phyloP scores from a whole-genome alignment of 2,329 filamentous ascomycete species.

The Aschersonia sp. region DNA sequence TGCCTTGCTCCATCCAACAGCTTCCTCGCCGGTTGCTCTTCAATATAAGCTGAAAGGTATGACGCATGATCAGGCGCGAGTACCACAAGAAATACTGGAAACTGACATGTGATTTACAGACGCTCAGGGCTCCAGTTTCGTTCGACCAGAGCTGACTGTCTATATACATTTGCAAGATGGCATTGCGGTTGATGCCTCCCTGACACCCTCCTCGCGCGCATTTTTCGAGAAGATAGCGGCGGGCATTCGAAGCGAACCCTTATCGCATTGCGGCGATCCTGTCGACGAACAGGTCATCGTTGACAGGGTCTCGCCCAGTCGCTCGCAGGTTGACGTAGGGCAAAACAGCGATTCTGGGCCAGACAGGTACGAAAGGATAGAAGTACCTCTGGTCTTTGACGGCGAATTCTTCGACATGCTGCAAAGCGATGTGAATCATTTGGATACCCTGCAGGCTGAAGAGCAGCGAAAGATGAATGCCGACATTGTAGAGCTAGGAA shows the following conservation, averaged over 20 bases:
- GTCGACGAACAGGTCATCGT: constrained; percentile 1
- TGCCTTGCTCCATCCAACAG: constrained; percentile 41
- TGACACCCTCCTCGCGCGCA: constrained; percentile 49
- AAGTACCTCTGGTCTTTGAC: constrained; percentile 65
- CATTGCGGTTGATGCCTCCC: constrained; percentile 50
- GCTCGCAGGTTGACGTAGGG: background rate
- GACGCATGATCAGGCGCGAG: background rate
- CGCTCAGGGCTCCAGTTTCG: constrained; percentile 24
- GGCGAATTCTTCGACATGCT: constrained; percentile 67
- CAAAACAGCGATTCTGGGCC: background rate
- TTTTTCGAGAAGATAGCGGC: constrained; percentile 48
- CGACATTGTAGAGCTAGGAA: constrained; percentile 50
- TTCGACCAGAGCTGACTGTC: constrained; percentile 57
- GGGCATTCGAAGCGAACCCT: constrained; percentile 15
- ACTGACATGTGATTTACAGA: constrained; percentile 10
- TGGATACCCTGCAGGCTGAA: constrained; percentile 52
- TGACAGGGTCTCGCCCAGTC: background rate
- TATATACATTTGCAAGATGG: constrained; percentile 53
- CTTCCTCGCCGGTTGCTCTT: constrained; percentile 29
- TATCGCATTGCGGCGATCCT: background rate
- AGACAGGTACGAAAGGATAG: constrained; percentile 29
- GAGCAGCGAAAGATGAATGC: constrained; percentile 49
- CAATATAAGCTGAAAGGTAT: constrained; percentile 42
- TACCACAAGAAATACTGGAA: background rate
- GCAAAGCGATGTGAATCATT: constrained; percentile 51